Evolutionary conservation across 2,329 filamentous ascomycete genomes (phyloP).

Genomic region (Colletotrichum chlorophyti): DNA sequence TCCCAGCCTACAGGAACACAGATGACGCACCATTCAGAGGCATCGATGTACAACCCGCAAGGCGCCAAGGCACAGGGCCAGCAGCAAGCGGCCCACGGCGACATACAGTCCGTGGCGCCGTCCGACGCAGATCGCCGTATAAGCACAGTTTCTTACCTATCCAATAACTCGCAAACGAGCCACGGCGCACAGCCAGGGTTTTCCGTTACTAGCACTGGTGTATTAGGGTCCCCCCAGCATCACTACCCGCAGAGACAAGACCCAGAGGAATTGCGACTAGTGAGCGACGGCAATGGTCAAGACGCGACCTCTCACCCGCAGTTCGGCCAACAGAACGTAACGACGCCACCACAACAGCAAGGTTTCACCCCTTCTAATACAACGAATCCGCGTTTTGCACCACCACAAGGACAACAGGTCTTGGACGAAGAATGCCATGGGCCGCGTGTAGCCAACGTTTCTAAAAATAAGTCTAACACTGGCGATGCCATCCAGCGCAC

Average conservation of each 20-base stretch:
- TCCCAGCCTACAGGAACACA: slow-evolving; percentile 3
- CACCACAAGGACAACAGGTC: not conserved
- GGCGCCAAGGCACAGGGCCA: slow-evolving; percentile 12
- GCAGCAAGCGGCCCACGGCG: slow-evolving; percentile 2
- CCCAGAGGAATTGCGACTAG: not conserved
- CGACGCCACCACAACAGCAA: not conserved
- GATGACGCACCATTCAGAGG: slow-evolving; percentile 12
- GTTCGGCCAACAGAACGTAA: not conserved
- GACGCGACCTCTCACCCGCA: not conserved
- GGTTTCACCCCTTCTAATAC: not conserved
- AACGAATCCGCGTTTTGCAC: not conserved
- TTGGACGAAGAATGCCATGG: not conserved
- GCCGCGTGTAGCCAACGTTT: not conserved
- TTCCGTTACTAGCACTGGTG: not conserved
- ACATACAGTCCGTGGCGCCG: not conserved
- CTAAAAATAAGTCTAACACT: not conserved
- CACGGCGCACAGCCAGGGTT: not conserved
- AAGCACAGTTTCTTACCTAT: slow-evolving; percentile 17
- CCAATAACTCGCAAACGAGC: not conserved
- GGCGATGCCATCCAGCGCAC: not conserved
- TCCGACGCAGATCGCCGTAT: slow-evolving; percentile 7
- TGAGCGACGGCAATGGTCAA: not conserved
- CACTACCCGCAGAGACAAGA: not conserved
- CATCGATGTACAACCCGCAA: slow-evolving; percentile 1
- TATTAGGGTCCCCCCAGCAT: not conserved